These are phyloP conservation scores for Xylaria sp. DNA, from an alignment of 2,329 filamentous ascomycete genomes.

Conservation along the genomic window DNA sequence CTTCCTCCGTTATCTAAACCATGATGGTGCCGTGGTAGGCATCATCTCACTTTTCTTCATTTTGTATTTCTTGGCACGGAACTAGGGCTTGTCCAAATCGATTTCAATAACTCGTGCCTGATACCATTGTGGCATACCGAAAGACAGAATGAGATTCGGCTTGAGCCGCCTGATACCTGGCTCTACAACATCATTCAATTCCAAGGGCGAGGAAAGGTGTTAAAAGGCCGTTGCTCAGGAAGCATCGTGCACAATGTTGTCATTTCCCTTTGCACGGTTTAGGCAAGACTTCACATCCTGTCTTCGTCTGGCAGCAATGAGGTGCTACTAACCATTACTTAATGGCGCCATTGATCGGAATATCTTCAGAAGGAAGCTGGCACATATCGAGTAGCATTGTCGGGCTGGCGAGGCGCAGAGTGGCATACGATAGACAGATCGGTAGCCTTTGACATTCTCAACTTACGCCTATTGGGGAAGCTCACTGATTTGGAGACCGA, in stretches of 20 bases:
- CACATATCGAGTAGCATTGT: slow-evolving; percentile 31
- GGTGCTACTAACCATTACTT: background rate
- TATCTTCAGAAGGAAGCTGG: slow-evolving; percentile 39
- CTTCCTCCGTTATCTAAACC: background rate
- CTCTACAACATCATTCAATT: background rate
- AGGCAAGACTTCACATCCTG: background rate
- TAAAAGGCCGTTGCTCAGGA: background rate
- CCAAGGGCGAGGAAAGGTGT: background rate
- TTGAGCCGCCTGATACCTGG: background rate
- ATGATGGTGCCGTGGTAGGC: too few species aligned
- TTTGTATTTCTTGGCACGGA: background rate
- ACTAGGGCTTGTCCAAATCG: background rate
- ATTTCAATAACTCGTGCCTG: background rate
- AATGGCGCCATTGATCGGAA: background rate
- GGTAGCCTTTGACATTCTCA: background rate
- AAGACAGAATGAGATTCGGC: background rate
- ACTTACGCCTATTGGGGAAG: slow-evolving; percentile 29
- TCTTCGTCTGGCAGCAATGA: background rate
- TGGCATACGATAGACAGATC: slow-evolving; percentile 7
- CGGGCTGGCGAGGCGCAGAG: slow-evolving; percentile 15
- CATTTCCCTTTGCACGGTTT: background rate
- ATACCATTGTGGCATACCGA: background rate
- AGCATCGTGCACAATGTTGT: background rate
- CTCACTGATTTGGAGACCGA: slow-evolving; percentile 11
- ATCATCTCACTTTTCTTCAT: too few species aligned